phyloP scores from a whole-genome alignment of 2,329 filamentous ascomycete genomes.

The Coccinonectria pachysandricola region DNA sequence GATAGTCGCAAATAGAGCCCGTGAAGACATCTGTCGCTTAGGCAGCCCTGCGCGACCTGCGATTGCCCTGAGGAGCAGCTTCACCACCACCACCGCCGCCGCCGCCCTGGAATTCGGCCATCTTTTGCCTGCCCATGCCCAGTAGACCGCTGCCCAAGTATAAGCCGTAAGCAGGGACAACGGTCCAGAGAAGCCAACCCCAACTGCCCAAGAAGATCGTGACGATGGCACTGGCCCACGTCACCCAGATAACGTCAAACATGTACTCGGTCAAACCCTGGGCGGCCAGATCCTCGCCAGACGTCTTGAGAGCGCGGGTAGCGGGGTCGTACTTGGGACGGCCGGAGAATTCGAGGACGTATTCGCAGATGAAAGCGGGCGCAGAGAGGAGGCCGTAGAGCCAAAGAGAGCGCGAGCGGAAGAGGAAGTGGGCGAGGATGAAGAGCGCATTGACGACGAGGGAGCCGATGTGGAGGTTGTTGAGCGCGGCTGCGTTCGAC shows the following conservation, averaged over 20 bases:
- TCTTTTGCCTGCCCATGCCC: slow-evolving; percentile 40
- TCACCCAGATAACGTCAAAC: slow-evolving; percentile 96
- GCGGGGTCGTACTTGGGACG: slow-evolving; percentile 62
- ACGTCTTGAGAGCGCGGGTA: slow-evolving; percentile 56
- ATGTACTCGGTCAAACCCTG: slow-evolving; percentile 91
- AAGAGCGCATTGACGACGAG: slow-evolving; percentile 63
- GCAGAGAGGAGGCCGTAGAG: slow-evolving; percentile 63
- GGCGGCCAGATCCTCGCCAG: slow-evolving; percentile 82
- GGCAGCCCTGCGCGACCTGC: slow-evolving; percentile 44
- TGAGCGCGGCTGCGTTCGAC: slow-evolving; percentile 66
- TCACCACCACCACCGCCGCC: slow-evolving; percentile 20
- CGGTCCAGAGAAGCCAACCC: slow-evolving; percentile 48
- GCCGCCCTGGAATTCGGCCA: slow-evolving; percentile 36
- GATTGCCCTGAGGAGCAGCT: slow-evolving; percentile 34
- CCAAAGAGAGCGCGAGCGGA: slow-evolving; percentile 52
- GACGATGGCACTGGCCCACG: slow-evolving; percentile 66
- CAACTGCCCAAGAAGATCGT: slow-evolving; percentile 73
- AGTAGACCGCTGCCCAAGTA: slow-evolving; percentile 45
- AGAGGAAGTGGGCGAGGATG: slow-evolving; percentile 59
- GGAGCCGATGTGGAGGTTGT: slow-evolving; percentile 71
- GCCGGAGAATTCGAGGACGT: slow-evolving; percentile 74
- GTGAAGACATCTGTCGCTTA: too few relatives aligned
- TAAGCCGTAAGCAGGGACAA: slow-evolving; percentile 44
- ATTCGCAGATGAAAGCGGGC: slow-evolving; percentile 70
- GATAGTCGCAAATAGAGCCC: too few relatives aligned